Base-by-base conservation (phyloP, 257 asterid genomes). In the Scutellaria baicalensis region DNA sequence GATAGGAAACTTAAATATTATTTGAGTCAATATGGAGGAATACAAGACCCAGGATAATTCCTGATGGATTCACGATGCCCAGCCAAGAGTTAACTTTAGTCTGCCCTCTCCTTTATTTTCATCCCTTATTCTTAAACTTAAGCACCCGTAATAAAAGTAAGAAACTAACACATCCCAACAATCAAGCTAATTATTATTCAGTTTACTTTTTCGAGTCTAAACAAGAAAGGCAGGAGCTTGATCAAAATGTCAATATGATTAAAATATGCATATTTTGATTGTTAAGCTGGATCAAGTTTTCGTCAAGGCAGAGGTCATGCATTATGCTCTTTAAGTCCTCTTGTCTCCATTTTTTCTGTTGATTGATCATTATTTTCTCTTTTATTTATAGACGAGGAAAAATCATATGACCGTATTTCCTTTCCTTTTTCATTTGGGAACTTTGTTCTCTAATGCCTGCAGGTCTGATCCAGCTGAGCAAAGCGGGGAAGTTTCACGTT, bases 401-500 rank as follows among this genome's bases (percentile, higher is more conserved):
- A 20, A 66, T 58, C 17, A 38, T 20, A 27, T 49, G 35, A 21
- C 42, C 14, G 45, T 12, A 1, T 50, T 73, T 45, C 38, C 3
- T 69, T 64, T 70, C 31, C 54, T 42, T 62, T 62, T 59, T 69
- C 35, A 59, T 77, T 55, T 64, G 44, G 59, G 33, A 9, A 64
- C 59, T 17, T 42, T 11, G 59, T 66, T 43, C 39, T 49, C 75
- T 40, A 61, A 12, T 77, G 14, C 17, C 69, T 82, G 74, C 78
- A 94, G 99, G 77, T 73, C 81, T 81, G 98, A 94, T 68, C 76
- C 83, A 47, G 96, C 99, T 36, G 97, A 89, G 91, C 99, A 85
- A 77, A 94, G 98, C 74, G 97, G 95, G 73, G 99, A 88, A 78
- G 84, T 88, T 63, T 72, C 87, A 1, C 84, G 95, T 74, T 79